Conservation (phyloP, 2,329 filamentous ascomycete genomes). For the Apiospora aurea region DNA sequence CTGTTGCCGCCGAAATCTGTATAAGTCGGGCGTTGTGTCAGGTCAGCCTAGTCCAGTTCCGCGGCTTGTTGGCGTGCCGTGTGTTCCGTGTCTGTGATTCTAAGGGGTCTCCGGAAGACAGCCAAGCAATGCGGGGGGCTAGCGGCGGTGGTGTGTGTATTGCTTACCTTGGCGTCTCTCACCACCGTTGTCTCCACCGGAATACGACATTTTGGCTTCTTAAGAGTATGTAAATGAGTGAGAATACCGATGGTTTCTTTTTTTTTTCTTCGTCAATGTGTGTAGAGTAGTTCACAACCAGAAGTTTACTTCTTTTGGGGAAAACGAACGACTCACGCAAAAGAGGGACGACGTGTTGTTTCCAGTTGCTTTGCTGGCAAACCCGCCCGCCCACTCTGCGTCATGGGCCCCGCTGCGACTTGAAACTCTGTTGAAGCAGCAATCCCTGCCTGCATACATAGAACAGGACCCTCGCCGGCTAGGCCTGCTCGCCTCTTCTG, state of each 20-base stretch:
- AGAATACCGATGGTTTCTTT: not conserved
- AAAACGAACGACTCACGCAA: not conserved
- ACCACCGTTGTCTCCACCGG: constrained; percentile 30
- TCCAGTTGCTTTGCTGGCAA: not conserved
- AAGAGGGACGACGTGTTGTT: not conserved
- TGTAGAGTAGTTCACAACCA: not conserved
- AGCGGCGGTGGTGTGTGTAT: not conserved
- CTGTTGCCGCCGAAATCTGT: constrained; percentile 39
- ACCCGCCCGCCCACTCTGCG: not conserved
- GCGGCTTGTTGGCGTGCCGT: not conserved
- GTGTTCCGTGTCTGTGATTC: not conserved
- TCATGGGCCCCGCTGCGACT: not conserved
- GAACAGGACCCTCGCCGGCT: not conserved
- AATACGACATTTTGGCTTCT: constrained; percentile 31
- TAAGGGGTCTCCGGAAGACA: constrained; percentile 9
- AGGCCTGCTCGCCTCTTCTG: not conserved
- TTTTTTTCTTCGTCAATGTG: not conserved
- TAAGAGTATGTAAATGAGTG: not conserved
- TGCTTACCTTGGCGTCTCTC: constrained; percentile 34
- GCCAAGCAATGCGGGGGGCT: constrained; percentile 26
- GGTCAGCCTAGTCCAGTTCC: constrained; percentile 9
- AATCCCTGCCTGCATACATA: constrained; percentile 5
- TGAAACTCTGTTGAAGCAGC: constrained; percentile 13
- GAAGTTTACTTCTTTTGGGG: not conserved
- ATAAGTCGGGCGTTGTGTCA: not conserved